These are phyloP conservation scores for Verticillium albo-atrum DNA, from an alignment of 2,329 filamentous ascomycete genomes.

Conservation along the genomic window DNA sequence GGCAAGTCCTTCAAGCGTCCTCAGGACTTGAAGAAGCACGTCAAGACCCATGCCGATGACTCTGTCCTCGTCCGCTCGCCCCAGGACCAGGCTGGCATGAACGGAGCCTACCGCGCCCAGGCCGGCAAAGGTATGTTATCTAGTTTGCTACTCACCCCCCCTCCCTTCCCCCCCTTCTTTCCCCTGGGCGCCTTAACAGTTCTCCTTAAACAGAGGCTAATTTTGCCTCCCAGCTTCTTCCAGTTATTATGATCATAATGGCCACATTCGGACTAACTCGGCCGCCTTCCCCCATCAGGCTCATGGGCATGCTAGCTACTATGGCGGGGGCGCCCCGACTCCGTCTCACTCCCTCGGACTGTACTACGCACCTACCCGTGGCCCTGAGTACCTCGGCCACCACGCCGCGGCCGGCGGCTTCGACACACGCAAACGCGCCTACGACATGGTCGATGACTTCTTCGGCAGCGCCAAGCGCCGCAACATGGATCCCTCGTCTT, in stretches of 20 bases:
- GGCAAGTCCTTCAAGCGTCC: conserved; percentile 99
- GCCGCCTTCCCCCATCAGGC: conserved; percentile 53
- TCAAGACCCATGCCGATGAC: conserved; percentile 97
- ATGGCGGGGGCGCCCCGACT: conserved; percentile 40
- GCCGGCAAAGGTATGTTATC: conserved; percentile 45
- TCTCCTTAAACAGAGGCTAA: conserved; percentile 33
- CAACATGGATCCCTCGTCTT: conserved; percentile 84
- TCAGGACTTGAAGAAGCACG: conserved; percentile 98
- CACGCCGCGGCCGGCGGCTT: conserved; percentile 37
- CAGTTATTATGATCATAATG: conserved; percentile 61
- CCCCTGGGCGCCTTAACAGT: conserved; percentile 8
- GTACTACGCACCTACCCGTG: conserved; percentile 45
- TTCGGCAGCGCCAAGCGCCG: conserved; percentile 90
- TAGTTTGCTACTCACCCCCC: conserved; percentile 10
- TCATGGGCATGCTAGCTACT: conserved; percentile 50
- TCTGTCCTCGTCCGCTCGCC: conserved; percentile 62
- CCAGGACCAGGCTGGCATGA: conserved; percentile 48
- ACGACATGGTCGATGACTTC: conserved; percentile 88
- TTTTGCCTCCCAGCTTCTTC: conserved; percentile 40
- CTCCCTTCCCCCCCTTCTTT: conserved; percentile 4
- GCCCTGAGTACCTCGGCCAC: conserved; percentile 57
- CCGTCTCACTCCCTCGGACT: conserved; percentile 39
- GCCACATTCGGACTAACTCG: conserved; percentile 55
- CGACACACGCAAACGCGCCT: conserved; percentile 77
- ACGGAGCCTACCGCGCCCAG: conserved; percentile 47